These are phyloP conservation scores for Lycium barbarum DNA, from an alignment of 257 asterid genomes.

Conservation along the genomic window DNA sequence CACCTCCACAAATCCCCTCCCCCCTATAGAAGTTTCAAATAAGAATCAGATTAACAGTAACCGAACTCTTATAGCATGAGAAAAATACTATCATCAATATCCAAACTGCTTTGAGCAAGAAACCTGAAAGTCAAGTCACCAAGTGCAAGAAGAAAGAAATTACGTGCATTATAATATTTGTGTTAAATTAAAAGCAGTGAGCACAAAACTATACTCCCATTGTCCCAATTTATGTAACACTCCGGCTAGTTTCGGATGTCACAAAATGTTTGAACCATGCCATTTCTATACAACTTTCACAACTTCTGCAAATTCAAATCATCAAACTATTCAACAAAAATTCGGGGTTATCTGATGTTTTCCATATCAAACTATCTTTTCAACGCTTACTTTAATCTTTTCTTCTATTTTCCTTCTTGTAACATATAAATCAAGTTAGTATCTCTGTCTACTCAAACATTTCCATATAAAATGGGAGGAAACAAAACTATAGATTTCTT, in stretches of 20 bases:
- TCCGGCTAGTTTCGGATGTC: conserved; percentile 2
- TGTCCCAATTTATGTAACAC: neutral
- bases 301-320: conserved; percentile 4
- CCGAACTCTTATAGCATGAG: neutral
- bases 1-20: conserved; percentile 96
- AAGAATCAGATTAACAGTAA: conserved; percentile 14
- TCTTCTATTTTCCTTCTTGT: neutral
- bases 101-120: conserved; percentile 11
- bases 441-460: neutral
- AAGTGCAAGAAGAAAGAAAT: conserved; percentile 17
- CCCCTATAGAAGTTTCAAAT: conserved; percentile 60
- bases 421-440: neutral
- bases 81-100: conserved; percentile 11
- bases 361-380: neutral
- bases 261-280: conserved; percentile 11
- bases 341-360: neutral
- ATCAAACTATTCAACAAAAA: neutral
- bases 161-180: neutral
- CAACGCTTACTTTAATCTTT: neutral
- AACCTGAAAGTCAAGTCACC: conserved; percentile 8
- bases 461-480: neutral
- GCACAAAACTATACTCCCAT: neutral
- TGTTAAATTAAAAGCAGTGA: conserved; percentile 2
- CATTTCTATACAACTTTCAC: neutral
- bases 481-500: neutral